A percentile compares a stretch with the other conserved stretches of the same genome.
Conservation (phyloP, 192 early-diverging fungal genomes). For the Entomortierella parvispora region DNA sequence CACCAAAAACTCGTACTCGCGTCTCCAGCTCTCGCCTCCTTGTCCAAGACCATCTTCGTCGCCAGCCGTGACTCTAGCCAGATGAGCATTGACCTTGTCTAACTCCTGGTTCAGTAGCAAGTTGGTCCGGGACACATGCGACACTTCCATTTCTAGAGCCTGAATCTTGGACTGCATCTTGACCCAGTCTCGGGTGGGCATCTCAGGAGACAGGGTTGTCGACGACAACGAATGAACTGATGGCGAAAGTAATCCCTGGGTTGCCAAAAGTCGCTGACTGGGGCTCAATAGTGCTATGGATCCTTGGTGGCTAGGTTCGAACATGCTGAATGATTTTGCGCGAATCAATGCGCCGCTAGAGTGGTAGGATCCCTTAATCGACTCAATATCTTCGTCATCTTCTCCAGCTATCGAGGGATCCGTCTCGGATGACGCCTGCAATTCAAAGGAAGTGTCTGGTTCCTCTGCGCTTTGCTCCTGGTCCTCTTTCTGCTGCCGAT, state of each 20-base stretch:
- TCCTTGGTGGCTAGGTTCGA: not conserved
- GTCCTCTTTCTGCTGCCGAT: not conserved
- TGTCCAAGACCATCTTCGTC: not conserved
- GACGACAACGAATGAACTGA: not conserved
- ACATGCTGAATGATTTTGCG: conserved; percentile 27
- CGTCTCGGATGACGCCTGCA: not conserved
- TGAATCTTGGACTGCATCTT: conserved; percentile 38
- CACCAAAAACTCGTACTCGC: conserved; percentile 46
- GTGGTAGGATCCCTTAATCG: conserved; percentile 12
- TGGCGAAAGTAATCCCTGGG: not conserved
- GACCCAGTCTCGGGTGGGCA: conserved; percentile 40
- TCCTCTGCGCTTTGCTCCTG: not conserved
- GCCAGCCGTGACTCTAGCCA: conserved; percentile 9
- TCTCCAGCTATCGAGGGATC: not conserved
- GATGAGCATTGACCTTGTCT: conserved; percentile 18
- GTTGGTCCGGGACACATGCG: conserved; percentile 32
- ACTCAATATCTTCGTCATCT: not conserved
- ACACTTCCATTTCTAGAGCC: conserved; percentile 24
- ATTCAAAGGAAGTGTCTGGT: not conserved
- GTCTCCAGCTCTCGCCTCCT: conserved; percentile 13
- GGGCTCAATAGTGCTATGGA: not conserved
- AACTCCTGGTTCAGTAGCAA: conserved; percentile 36
- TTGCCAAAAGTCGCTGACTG: not conserved
- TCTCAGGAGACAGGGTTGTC: conserved; percentile 5
- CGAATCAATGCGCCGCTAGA: conserved; percentile 15